A percentile compares a stretch with the other conserved stretches of the same genome.
Evolutionary conservation across 495 filamentous ascomycete genomes (phyloP).

Genomic region (Lepraria neglecta): DNA sequence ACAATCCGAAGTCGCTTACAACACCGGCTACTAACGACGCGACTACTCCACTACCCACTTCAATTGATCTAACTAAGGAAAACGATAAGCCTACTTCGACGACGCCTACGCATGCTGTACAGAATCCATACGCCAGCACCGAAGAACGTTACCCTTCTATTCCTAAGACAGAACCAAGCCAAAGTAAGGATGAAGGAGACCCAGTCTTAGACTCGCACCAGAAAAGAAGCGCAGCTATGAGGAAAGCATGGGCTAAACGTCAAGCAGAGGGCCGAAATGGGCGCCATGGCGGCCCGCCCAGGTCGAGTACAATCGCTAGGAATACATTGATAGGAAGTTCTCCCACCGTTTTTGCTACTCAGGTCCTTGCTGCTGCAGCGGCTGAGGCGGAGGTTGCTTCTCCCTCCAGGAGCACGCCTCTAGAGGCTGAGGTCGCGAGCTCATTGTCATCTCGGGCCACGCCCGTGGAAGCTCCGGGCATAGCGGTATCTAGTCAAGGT

Average conservation of each 20-base stretch:
- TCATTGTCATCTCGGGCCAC: background rate
- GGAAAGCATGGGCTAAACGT: slow-evolving; percentile 10
- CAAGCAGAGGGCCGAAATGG: slow-evolving; percentile 9
- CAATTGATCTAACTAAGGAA: background rate
- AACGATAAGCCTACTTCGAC: background rate
- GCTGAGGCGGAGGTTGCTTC: slow-evolving; percentile 5
- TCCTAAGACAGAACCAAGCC: background rate
- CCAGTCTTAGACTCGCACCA: background rate
- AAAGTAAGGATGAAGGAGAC: background rate
- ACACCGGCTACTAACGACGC: too few relatives aligned
- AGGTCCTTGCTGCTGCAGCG: background rate
- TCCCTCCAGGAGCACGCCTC: background rate
- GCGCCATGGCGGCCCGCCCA: slow-evolving; percentile 6
- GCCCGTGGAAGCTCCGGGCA: background rate
- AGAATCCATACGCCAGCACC: background rate
- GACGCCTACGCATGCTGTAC: background rate
- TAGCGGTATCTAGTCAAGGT: background rate
- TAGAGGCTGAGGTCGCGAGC: background rate
- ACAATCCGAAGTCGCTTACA: background rate
- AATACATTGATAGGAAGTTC: background rate
- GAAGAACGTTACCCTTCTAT: background rate
- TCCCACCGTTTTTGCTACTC: background rate
- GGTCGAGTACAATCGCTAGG: slow-evolving; percentile 2
- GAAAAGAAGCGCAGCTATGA: slow-evolving; percentile 5
- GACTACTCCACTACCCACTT: background rate